These are phyloP conservation scores for Phytopythium kandeliae DNA, from an alignment of 352 stramenopile species.

Conservation along the genomic window DNA sequence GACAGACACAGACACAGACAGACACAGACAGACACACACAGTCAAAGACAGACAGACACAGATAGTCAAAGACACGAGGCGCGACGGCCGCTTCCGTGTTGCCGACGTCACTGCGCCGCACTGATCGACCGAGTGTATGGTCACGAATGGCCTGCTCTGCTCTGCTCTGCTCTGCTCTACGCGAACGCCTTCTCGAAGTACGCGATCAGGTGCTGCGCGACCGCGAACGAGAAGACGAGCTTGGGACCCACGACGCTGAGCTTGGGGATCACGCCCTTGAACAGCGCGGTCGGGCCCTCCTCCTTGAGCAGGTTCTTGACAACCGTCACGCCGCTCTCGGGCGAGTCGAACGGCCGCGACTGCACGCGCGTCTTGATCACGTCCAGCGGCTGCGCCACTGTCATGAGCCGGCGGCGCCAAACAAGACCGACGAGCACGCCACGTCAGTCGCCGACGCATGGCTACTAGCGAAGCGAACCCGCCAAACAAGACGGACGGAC, in stretches of 20 bases:
- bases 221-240: constrained; percentile 95
- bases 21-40: no score
- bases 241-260: constrained; percentile 94
- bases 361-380: constrained; percentile 96
- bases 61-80: no score
- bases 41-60: no score
- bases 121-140: no score
- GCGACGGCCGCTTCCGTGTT: no score
- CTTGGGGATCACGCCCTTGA: constrained; percentile 95
- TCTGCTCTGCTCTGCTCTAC: no score
- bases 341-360: constrained; percentile 91
- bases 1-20: no score
- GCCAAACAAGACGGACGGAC: background rate
- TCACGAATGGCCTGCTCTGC: no score
- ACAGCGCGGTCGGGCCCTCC: constrained; percentile 88
- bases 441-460: no score
- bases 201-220: constrained; percentile 93
- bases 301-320: constrained; percentile 92
- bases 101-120: no score
- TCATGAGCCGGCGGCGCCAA: constrained; percentile 1
- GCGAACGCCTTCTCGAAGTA: constrained; percentile 89
- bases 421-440: constrained; percentile 7
- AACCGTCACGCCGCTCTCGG: constrained; percentile 87
- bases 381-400: constrained; percentile 90
- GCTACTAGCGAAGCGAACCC: no score